Evolutionary conservation across 2,329 filamentous ascomycete genomes (phyloP), one percentile per base, ranked within the genome.

Genomic region (Alternaria arbusti): DNA sequence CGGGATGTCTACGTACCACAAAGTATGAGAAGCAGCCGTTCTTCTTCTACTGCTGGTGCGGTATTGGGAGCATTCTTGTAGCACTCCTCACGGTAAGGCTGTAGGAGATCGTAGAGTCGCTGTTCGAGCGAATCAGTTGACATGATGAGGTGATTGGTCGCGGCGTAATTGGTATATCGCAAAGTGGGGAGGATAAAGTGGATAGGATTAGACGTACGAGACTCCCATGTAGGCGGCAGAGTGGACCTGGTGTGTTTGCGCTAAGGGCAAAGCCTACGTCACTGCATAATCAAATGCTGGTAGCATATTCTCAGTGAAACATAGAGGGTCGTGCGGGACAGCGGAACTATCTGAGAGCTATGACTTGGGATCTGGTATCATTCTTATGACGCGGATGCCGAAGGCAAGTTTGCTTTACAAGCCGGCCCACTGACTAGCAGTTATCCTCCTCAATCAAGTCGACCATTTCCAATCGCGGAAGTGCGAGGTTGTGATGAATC

Each of bases 1-100:
- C n/a, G n/a, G n/a, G n/a, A n/a, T n/a, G 30, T 26, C 22, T 25
- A 32, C 54, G 12, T 49, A 61, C 61, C 54, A n/a, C 54, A 67
- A 4, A 67, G 40, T n/a, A 57, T 51, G 3, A 61, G 15, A 5
- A 52, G 36, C 13, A 57, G 54, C 30, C 56, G 51, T 20, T 65
- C 56, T n/a, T 51, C 47, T 32, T 51, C 26, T 51, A 15, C 9
- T 22, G 28, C 43, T 6, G 46, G 15, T 8, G 11, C n/a, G 26
- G 11, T 43, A 2, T 40, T 26, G 15, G 15, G 15, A 23, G 25
- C 6, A n/a, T 26, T 23, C 17, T 51, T 51, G 30, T 25, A 60
- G 15, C 22, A 47, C 17, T 60, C 57, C 7, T 60, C 44, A 44
- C 57, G 51, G n/a, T 36, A 60, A 6, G 57, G 51, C 8, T 47